These are phyloP conservation scores for Candida patagonica DNA, from an alignment of 805 yeast species.

Conservation along the genomic window DNA sequence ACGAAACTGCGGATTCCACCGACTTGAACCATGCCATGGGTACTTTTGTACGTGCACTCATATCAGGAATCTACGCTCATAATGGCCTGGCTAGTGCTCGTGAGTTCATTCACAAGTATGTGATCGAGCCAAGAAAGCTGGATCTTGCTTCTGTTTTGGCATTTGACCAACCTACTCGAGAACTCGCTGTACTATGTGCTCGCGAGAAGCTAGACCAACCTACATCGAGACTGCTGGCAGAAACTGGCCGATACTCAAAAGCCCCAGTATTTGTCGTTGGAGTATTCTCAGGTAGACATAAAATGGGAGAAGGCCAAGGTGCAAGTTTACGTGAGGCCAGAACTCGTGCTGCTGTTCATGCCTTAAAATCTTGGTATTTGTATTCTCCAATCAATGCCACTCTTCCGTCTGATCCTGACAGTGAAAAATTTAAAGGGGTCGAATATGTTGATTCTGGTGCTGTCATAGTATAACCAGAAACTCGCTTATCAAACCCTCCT, in stretches of 20 bases:
- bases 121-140: slow-evolving; percentile 66
- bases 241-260: slow-evolving; percentile 80
- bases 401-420: slow-evolving; percentile 48
- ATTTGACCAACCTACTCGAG: slow-evolving; percentile 79
- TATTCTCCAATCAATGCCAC: slow-evolving; percentile 66
- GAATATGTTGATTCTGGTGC: slow-evolving; percentile 25
- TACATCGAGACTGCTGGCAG: slow-evolving; percentile 74
- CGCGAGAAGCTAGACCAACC: slow-evolving; percentile 70
- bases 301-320: slow-evolving; percentile 93
- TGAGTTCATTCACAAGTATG: slow-evolving; percentile 60
- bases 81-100: slow-evolving; percentile 57
- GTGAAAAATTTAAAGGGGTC: slow-evolving; percentile 14
- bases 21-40: slow-evolving; percentile 40
- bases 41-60: slow-evolving; percentile 67
- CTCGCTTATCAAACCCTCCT: slow-evolving; percentile 2
- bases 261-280: slow-evolving; percentile 88
- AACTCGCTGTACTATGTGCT: slow-evolving; percentile 65
- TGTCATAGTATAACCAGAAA: slow-evolving; percentile 21
- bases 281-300: slow-evolving; percentile 71
- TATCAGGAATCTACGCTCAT: slow-evolving; percentile 76
- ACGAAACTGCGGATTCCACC: slow-evolving; percentile 24
- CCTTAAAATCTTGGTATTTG: slow-evolving; percentile 85
- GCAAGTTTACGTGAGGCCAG: slow-evolving; percentile 84
- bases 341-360: slow-evolving; percentile 83
- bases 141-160: slow-evolving; percentile 66